Evolutionary conservation across 129 eudicot species (phyloP).

Genomic region (Pittosporum tobira): DNA sequence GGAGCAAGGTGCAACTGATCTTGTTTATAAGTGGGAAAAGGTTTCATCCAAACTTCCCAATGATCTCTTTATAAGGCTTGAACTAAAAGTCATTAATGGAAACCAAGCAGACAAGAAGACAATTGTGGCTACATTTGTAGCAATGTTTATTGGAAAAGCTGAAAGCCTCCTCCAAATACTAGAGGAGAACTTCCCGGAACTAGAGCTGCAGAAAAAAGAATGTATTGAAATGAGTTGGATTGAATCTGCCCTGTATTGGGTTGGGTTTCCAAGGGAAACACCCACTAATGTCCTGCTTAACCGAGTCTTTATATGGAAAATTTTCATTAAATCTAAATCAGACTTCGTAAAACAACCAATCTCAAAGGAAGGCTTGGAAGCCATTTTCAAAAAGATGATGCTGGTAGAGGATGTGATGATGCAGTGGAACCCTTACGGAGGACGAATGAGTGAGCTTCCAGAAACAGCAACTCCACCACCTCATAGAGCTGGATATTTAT

Average conservation of each 20-base stretch:
- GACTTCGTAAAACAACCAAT: slow-evolving; percentile 50
- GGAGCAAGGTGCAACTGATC: no score
- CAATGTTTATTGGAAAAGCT: slow-evolving; percentile 46
- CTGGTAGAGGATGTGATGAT: slow-evolving; percentile 44
- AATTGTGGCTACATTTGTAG: slow-evolving; percentile 31
- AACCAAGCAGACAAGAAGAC: slow-evolving; percentile 32
- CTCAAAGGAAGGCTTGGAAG: slow-evolving; percentile 45
- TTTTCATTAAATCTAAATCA: slow-evolving; percentile 58
- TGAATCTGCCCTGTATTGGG: slow-evolving; percentile 50
- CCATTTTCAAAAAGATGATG: slow-evolving; percentile 42
- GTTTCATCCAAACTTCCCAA: slow-evolving; percentile 34
- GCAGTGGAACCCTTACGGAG: slow-evolving; percentile 65
- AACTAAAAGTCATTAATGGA: no score
- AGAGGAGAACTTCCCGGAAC: slow-evolving; percentile 44
- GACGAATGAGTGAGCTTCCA: slow-evolving; percentile 47
- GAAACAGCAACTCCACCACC: slow-evolving; percentile 66
- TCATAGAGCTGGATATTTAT: slow-evolving; percentile 51
- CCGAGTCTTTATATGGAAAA: slow-evolving; percentile 39
- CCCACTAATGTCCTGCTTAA: slow-evolving; percentile 42
- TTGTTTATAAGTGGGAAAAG: slow-evolving; percentile 51
- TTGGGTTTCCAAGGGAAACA: slow-evolving; percentile 35
- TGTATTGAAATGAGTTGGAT: slow-evolving; percentile 74
- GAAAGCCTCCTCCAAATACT: slow-evolving; percentile 30
- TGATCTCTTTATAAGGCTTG: slow-evolving; percentile 38
- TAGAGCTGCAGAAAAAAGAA: slow-evolving; percentile 41